Evolutionary conservation across 2,329 filamentous ascomycete species (phyloP), one percentile per base, ranked within the genome.

Genomic region (Paracorniculantispora psalliotae): DNA sequence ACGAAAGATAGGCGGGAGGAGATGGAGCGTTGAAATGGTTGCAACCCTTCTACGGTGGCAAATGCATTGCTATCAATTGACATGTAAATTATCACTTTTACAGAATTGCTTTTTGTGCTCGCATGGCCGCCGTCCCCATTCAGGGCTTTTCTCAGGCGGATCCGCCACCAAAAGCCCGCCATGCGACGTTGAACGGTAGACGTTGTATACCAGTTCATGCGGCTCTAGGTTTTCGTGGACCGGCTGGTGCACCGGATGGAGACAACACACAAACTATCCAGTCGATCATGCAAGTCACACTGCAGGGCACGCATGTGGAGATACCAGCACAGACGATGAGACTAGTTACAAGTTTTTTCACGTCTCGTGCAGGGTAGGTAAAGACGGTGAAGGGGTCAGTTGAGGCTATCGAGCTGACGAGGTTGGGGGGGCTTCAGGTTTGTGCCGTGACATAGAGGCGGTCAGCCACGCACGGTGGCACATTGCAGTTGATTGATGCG

Each of bases 271-370:
- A 50, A 25, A 23, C 37, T 44, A 44, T 44, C 33, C 23, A 35
- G 35, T 44, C 37, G 55, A 57, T 57, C 55, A 51, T 57, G 55
- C 55, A 57, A 57, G 55, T 51, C 47, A 51, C 37, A 47, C 43
- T 35, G 35, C 46, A 57, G 44, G 9, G 33, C 10, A 30, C n/a
- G 6, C 13, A 35, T 23, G 55, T 35, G 55, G 55, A 35, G 55
- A 35, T 19, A 7, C n/a, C 25, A 33, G 46, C 55, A 50, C 55
- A 43, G 55, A 50, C 55, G 25, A 19, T 25, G 8, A 17, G 17
- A 17, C 25, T 43, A 26, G 46, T 5, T 43, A 21, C 23, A 33
- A 19, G 19, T 47, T 48, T 19, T 48, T 47, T 35, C 13, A 19
- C 21, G 30, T 41, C 44, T 26, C 28, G 55, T 57, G 37, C 47